Base-by-base conservation (phyloP, 2,329 filamentous ascomycete genomes). In the Grosmannia huntii region DNA sequence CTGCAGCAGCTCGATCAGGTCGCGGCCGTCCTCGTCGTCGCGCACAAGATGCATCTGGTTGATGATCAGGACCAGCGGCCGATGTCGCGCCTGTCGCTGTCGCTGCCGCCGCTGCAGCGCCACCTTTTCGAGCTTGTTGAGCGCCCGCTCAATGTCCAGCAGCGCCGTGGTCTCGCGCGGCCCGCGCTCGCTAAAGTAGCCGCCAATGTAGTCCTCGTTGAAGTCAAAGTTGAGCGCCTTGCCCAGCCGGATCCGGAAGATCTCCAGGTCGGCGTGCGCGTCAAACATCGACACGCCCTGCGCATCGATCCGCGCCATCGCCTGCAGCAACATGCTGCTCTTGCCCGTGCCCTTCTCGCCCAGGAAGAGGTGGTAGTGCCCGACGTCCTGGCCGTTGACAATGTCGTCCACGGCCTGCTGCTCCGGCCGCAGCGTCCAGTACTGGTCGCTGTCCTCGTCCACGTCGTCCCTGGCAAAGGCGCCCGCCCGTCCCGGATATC, bases 41-140 rank as follows among this genome's bases (percentile, higher is more conserved):
- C 91, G 82, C 21, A 99, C 81, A 21, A 99, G 77, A 73, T 99
- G 94, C 67, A 90, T 86, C 64, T 91, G 90, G 71, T 97, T 99
- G 70, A 99, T 85, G 67, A 99, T 95, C 61, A 99, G 72, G n/a
- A 99, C 79, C 5, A 99, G 76, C 1, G 94, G 52, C 23, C 52
- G 94, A 33, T 59, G 60, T 36, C 57, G 41, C 10, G 60, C 79
- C 77, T 10, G 81, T 80, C 31, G 83, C 70, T 74, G 36, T 78
- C 75, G 51, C 31, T 33, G 31, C 9, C 90, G 78, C 56, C 87
- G 80, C 64, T 77, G 78, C 59, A 99, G 73, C 0, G 94, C 94
- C 9, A 97, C 89, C 71, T 99, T 99, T 68, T 99, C 94, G 12
- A 99, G 75, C 72, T 99, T 99, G 77, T 99, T 99, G 69, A 99